Base-by-base conservation (phyloP, 2,329 filamentous ascomycete species). In the Leptographium radiaticola region DNA sequence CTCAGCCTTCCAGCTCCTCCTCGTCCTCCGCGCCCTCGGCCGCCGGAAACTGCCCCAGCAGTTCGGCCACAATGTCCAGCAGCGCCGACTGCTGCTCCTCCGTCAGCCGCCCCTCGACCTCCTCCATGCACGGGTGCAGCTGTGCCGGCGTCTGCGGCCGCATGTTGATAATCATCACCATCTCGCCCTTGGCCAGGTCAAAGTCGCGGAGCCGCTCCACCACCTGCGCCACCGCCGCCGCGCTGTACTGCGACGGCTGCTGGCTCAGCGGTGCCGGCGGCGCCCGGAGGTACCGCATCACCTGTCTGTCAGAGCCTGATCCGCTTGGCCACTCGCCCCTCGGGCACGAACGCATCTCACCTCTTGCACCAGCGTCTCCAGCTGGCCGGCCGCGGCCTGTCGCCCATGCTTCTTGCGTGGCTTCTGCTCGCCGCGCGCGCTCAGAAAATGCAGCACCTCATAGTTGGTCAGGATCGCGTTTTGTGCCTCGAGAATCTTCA, bases 401-500 rank as follows among this genome's bases (percentile, higher is more conserved):
- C 75, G 75, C 52, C 70, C 66, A 44, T 70, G 67, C 62, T 77
- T 73, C 61, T 80, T 77, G 49, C 71, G 69, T 53, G 71, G 67
- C 51, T 73, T 73, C 62, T 80, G 77, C 48, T 53, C 54, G 44
- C 57, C 55, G 13, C 57, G 59, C 30, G 82, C 75, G 7, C 69
- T 68, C 42, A 89, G 68, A 61, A 87, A 84, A 54, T 76, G 72
- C 62, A 82, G 83, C 58, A 89, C 84, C 71, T 89, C 86, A 59
- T 79, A 84, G 66, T 89, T 89, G 65, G 81, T 80, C 62, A 89
- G 72, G 44, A 83, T 75, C 6, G 83, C 83, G 34, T 80, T 80
- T 64, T 88, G 83, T 4, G 84, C 73, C 63, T 86, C 84, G 61
- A 88, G 70, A 63, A 89, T 79, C 76, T 87, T 84, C 81, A 84